Percentiles rank a stretch among this genome's conserved stretches.
phyloP scores from a whole-genome alignment of 169 alveolate species.

The Plasmodium cynomolgi region DNA sequence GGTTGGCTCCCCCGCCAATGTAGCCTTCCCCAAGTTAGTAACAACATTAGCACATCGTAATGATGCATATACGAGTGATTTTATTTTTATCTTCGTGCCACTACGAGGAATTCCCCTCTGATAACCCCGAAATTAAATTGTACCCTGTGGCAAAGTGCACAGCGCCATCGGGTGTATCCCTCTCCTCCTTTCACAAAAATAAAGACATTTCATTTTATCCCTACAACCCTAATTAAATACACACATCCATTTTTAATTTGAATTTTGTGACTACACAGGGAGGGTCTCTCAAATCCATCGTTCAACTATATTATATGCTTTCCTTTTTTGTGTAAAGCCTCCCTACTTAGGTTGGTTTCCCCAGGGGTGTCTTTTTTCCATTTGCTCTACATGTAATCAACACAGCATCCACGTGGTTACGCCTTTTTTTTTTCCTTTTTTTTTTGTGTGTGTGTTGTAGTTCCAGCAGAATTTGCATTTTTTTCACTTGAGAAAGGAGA shows the following conservation, averaged over 20 bases:
- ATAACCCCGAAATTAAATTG: no score
- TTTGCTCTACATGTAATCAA: neutral
- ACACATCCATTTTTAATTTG: neutral
- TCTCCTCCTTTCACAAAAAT: neutral
- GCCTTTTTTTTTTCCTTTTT: neutral
- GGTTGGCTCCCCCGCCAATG: neutral
- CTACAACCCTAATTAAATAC: no score
- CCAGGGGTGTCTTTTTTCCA: neutral
- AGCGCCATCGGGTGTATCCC: neutral
- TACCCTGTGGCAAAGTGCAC: neutral
- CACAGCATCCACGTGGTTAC: neutral
- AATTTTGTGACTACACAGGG: neutral
- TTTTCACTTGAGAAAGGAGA: neutral
- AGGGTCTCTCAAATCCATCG: neutral
- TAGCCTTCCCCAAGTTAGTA: neutral
- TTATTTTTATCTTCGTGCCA: neutral
- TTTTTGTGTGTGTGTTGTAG: neutral
- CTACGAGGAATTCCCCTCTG: neutral
- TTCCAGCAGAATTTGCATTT: neutral
- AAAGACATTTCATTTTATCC: neutral
- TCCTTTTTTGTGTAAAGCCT: neutral
- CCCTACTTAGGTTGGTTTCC: neutral
- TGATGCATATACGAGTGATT: neutral
- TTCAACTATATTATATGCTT: no score
- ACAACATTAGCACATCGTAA: neutral